Percentiles rank a stretch among this genome's conserved stretches.
Evolutionary conservation across 495 filamentous ascomycete genomes (phyloP).

Genomic region (Halenospora varia): DNA sequence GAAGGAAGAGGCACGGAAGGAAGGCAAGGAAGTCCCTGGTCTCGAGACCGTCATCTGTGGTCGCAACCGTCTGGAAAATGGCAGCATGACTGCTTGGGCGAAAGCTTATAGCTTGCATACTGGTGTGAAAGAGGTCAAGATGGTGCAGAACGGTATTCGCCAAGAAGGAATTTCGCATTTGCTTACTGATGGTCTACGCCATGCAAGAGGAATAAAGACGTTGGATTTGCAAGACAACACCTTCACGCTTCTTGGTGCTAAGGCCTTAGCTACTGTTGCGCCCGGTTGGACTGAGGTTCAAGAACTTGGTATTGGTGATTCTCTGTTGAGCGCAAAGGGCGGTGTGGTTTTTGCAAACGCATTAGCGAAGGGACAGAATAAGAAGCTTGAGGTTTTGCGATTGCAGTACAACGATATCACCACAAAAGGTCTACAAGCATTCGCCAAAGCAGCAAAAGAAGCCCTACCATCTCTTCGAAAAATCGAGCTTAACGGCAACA

Average conservation of each 20-base stretch:
- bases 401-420: conserved; percentile 96
- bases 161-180: conserved; percentile 84
- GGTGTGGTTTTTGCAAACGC: conserved; percentile 68
- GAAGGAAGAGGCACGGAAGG: conserved; percentile 69
- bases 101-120: conserved; percentile 76
- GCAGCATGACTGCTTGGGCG: conserved; percentile 93
- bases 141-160: conserved; percentile 97
- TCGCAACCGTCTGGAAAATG: conserved; percentile 91
- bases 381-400: conserved; percentile 70
- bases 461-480: conserved; percentile 69
- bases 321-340: conserved; percentile 75
- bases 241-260: conserved; percentile 78
- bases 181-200: conserved; percentile 68
- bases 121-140: conserved; percentile 79
- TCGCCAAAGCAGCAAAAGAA: conserved; percentile 60
- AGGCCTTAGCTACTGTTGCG: conserved; percentile 70
- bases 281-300: conserved; percentile 67
- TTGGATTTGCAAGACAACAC: conserved; percentile 97
- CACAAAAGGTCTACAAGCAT: conserved; percentile 60
- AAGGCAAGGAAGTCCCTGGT: conserved; percentile 63
- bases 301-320: conserved; percentile 89
- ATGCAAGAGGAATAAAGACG: conserved; percentile 59
- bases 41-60: conserved; percentile 95
- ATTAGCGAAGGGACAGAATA: conserved; percentile 69
- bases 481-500: conserved; percentile 94